Percentiles rank a stretch among this genome's conserved stretches.
Conservation (phyloP, 208 protist genomes). For the Trypanosoma congolense region DNA sequence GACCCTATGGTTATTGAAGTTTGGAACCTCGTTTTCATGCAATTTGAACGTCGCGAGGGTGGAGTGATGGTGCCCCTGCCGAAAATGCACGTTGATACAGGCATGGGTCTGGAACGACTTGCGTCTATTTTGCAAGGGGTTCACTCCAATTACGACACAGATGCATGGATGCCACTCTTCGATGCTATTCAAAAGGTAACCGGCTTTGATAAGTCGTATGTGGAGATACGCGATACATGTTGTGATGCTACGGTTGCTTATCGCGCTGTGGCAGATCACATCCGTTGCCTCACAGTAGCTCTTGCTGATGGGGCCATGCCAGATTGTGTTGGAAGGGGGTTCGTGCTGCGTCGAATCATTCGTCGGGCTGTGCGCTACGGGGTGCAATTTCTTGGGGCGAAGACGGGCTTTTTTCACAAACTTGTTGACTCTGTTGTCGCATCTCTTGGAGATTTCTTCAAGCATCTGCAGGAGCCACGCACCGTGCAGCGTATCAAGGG, state of each 20-base stretch:
- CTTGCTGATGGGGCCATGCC: constrained; percentile 96
- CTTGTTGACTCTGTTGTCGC: constrained; percentile 90
- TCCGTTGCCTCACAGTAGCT: constrained; percentile 97
- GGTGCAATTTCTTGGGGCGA: constrained; percentile 91
- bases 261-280: constrained; percentile 99
- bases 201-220: constrained; percentile 83
- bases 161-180: constrained; percentile 97
- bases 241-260: constrained; percentile 94
- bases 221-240: constrained; percentile 68
- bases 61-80: constrained; percentile 84
- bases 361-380: constrained; percentile 96
- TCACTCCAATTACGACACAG: constrained; percentile 99
- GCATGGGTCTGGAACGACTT: constrained; percentile 98
- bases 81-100: constrained; percentile 96
- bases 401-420: constrained; percentile 92
- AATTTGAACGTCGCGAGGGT: constrained; percentile 95
- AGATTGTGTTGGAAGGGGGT: constrained; percentile 91
- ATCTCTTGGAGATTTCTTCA: constrained; percentile 92
- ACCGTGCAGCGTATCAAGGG: constrained; percentile 83
- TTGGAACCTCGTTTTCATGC: constrained; percentile 99
- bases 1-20: constrained; percentile 98
- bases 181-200: constrained; percentile 93
- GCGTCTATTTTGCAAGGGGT: constrained; percentile 96
- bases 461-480: constrained; percentile 83
- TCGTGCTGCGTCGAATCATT: constrained; percentile 97